Evolutionary conservation across 805 yeast species (phyloP), one percentile per base, ranked within the genome.

Genomic region (Saccharomycopsis sp.): DNA sequence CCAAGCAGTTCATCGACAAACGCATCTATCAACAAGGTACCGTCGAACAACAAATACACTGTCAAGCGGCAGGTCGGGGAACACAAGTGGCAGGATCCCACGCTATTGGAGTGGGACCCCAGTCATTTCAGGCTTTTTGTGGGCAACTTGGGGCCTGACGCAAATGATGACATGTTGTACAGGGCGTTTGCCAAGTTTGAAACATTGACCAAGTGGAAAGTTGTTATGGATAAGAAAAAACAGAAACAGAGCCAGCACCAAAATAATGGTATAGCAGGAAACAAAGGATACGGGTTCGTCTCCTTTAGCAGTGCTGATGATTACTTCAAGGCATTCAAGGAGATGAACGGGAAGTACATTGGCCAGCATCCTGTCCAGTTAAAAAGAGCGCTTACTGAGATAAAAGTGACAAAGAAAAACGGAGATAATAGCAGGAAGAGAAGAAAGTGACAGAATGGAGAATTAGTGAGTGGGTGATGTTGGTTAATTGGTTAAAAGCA

Each of bases 231-330:
- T 48, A 56, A 57, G 17, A 49, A 48, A 3, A 59, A 10, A 3
- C 9, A 22, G 2, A 12, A 18, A 13, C n/a, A n/a, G n/a, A n/a
- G n/a, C n/a, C n/a, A 16, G 16, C 19, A 17, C 29, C 29, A 18
- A 61, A 70, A 0, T 64, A 61, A 6, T 68, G 65, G 47, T n/a
- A n/a, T n/a, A n/a, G n/a, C n/a, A n/a, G n/a, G n/a, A n/a, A 67
- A 68, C 44, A 77, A 73, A 53, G 92, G 94, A 3, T 83, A 63
- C 54, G 94, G 87, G 5, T 83, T 82, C 56, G 80, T 82, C 10
- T 75, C 84, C 4, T 82, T 83, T 55, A 63, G 61, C 2, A 69
- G 68, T 45, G 59, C 88, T 0, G 73, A 75, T 16, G 89, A 82
- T 53, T 82, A 79, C 51, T 62, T 82, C 41, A 60, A 63, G 38